Evolutionary conservation across 805 yeast genomes (phyloP), one percentile per base, ranked within the genome.

Genomic region (Martiniozyma abietophila): DNA sequence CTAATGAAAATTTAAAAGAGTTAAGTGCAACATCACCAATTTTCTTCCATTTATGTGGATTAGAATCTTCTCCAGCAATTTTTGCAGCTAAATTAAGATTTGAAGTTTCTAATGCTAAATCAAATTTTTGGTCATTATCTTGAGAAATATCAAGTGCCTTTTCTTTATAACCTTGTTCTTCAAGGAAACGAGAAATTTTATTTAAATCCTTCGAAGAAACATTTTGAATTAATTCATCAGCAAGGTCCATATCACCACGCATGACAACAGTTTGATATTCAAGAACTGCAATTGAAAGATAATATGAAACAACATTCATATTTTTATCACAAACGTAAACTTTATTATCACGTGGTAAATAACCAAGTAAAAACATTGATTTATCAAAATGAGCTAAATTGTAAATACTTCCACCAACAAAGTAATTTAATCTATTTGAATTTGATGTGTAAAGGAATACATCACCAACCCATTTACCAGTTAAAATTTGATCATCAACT

Each of bases 381-480:
- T 78, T 83, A 53, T 92, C 95, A 51, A 81, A 88, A 64, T 92
- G 97, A 23, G 89, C 86, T 58, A 92, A 73, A 54, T 86, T 92
- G 58, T 85, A 84, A 17, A 82, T 76, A 51, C 86, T 83, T 25
- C 94, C 94, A 49, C 98, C 98, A 41, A 92, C 97, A 42, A 86
- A 73, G 57, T 92, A 92, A 61, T 88, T 89, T 53, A 92, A 69
- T 58, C 97, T 76, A 62, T 86, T 84, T 17, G 94, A 69, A 14
- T 76, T 52, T 2, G 96, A 85, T 11, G 96, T 84, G 64, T 80
- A 92, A 35, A 92, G 74, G 56, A 89, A 88, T 29, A 92, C 96
- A 63, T 92, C 97, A 46, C 97, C 98, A 49, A 88, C 86, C 86
- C 96, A 92, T 57, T 78, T 80, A 51, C 96, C 96, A 19, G 94